Base-by-base conservation (phyloP, 306 rosid species). In the Myrica gale region DNA sequence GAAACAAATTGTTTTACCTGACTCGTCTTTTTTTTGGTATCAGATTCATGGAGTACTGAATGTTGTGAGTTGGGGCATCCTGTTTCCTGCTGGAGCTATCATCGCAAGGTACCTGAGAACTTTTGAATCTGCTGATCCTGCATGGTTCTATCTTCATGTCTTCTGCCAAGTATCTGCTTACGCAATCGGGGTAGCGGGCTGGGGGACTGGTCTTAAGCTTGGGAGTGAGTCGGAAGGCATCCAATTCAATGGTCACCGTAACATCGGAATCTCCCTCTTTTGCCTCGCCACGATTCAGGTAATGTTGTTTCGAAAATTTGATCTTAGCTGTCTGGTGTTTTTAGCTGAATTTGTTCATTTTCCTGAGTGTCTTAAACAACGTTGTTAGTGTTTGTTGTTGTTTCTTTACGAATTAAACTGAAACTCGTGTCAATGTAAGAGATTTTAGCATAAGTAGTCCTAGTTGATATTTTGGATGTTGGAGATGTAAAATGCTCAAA, bases 61-160 rank as follows among this genome's bases (percentile, higher is more conserved):
- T 78, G 87, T 83, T 4, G 89, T 94, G 83, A 89, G 98, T 82
- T 94, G 98, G 98, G 98, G 98, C n/a, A 11, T 92, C 23, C 55
- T 94, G 71, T 94, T 92, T 80, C 98, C 98, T 0, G 42, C 82
- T 53, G 98, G 98, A 80, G 86, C 71, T n/a, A 74, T 90, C 23
- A 81, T 94, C 4, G 96, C 97, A 72, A 89, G 98, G 84, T 90
- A 94, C 74, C 9, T 90, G 65, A 94, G 88, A 65, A 57, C 79
- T 9, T 90, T 88, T 58, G 89, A 89, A 16, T 87, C 93, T 11
- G 96, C 96, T 1, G 97, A 91, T 82, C 97, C 97, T 15, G 90
- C 84, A 32, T 92, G 98, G 98, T 94, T 94, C 86, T 94, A 94
- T 83, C 92, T 92, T 51, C 98, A 94, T 80, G 79, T 71, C 39